Percentiles rank a stretch among this genome's conserved stretches.
Conservation (phyloP, 106 monocot species). For the Dendrobium officinale region DNA sequence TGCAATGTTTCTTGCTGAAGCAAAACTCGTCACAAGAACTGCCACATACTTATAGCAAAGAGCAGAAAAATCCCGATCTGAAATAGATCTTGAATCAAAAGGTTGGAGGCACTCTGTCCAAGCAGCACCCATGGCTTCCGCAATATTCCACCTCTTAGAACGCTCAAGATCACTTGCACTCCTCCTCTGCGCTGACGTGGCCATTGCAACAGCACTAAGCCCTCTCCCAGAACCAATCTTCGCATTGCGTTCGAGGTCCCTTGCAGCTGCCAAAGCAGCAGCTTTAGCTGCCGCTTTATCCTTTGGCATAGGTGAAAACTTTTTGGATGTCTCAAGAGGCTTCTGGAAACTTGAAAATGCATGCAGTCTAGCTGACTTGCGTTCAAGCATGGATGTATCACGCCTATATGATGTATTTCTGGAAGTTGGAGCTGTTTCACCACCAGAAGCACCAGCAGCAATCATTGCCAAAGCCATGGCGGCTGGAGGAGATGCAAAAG, state of each 20-base stretch:
- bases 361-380: slow-evolving; percentile 46
- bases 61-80: slow-evolving; percentile 74
- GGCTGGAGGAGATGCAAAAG: slow-evolving; percentile 98
- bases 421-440: slow-evolving; percentile 54
- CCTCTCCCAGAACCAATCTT: slow-evolving; percentile 94
- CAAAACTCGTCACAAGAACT: slow-evolving; percentile 79
- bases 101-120: slow-evolving; percentile 86
- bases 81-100: slow-evolving; percentile 53
- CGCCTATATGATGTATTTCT: slow-evolving; percentile 41
- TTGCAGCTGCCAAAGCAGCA: slow-evolving; percentile 83
- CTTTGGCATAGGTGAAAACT: slow-evolving; percentile 46
- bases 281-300: slow-evolving; percentile 89
- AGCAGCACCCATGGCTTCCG: slow-evolving; percentile 88
- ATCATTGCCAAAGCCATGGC: slow-evolving; percentile 99
- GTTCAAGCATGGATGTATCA: slow-evolving; percentile 67
- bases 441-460: slow-evolving; percentile 90
- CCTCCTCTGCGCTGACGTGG: slow-evolving; percentile 94
- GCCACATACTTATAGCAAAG: slow-evolving; percentile 82
- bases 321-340: slow-evolving; percentile 46
- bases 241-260: slow-evolving; percentile 76
- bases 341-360: slow-evolving; percentile 86
- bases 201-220: slow-evolving; percentile 99
- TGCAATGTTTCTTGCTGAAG: slow-evolving; percentile 88
- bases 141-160: slow-evolving; percentile 86
- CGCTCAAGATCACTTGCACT: slow-evolving; percentile 65